Evolutionary conservation across 2,329 filamentous ascomycete species (phyloP).

Genomic region (Aspergillus sp.): DNA sequence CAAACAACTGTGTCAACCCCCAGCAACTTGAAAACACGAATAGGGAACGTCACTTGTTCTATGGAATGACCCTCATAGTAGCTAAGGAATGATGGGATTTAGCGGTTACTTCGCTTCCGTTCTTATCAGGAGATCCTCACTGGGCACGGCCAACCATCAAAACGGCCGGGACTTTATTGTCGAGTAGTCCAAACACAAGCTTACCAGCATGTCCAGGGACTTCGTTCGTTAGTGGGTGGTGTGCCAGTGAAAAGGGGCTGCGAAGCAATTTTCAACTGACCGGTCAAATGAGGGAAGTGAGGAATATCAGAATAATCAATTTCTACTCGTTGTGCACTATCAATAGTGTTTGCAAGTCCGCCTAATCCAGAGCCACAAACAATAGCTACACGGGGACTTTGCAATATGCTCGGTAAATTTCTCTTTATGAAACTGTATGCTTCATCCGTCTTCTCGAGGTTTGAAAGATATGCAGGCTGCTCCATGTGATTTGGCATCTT

Average conservation of each 20-base stretch:
- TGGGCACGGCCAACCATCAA: slow-evolving; percentile 65
- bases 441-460: slow-evolving; percentile 41
- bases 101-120: slow-evolving; percentile 5
- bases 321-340: slow-evolving; percentile 51
- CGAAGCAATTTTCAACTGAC: slow-evolving; percentile 37
- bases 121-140: slow-evolving; percentile 45
- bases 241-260: background rate
- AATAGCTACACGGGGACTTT: slow-evolving; percentile 59
- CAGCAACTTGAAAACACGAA: slow-evolving; percentile 62
- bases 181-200: slow-evolving; percentile 63
- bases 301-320: slow-evolving; percentile 61
- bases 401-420: slow-evolving; percentile 51
- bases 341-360: slow-evolving; percentile 58
- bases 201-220: slow-evolving; percentile 64
- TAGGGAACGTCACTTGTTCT: slow-evolving; percentile 62
- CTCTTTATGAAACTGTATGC: slow-evolving; percentile 52
- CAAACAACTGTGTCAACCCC: slow-evolving; percentile 61
- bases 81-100: slow-evolving; percentile 36
- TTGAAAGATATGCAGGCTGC: slow-evolving; percentile 13
- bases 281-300: slow-evolving; percentile 61
- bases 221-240: slow-evolving; percentile 16
- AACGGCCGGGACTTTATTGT: slow-evolving; percentile 56
- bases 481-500: background rate
- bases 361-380: slow-evolving; percentile 66
- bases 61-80: slow-evolving; percentile 69